A percentile compares a stretch with the other conserved stretches of the same genome.
These are phyloP conservation scores for Xanthoceras sorbifolium DNA, from an alignment of 345 rosid genomes.

Conservation along the genomic window DNA sequence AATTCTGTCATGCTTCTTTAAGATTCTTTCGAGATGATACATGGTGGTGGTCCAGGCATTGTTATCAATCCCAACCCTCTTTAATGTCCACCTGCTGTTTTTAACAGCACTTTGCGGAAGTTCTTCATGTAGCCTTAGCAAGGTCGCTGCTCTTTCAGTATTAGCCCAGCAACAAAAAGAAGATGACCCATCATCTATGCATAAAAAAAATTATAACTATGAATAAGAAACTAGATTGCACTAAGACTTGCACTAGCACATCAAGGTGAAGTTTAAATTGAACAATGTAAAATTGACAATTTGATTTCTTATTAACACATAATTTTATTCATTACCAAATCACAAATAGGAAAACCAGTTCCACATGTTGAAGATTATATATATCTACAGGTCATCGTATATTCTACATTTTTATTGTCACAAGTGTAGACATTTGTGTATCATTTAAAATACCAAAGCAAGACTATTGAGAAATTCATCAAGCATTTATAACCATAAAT, in stretches of 20 bases:
- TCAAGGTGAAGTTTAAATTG: not conserved
- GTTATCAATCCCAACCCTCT: constrained; percentile 38
- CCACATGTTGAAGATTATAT: not conserved
- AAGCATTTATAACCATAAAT: not conserved
- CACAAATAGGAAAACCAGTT: not conserved
- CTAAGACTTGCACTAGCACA: not conserved
- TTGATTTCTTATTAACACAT: not conserved
- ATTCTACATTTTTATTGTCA: not conserved
- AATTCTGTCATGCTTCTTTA: constrained; percentile 56
- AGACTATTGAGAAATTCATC: not conserved
- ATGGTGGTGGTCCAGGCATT: constrained; percentile 31
- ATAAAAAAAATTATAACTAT: not conserved
- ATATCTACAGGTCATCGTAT: not conserved
- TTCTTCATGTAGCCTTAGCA: constrained; percentile 69
- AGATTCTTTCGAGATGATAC: constrained; percentile 55
- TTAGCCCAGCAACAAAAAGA: constrained; percentile 79
- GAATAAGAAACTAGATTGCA: not conserved
- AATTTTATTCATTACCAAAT: not conserved
- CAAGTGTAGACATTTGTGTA: not conserved
- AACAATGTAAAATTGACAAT: not conserved
- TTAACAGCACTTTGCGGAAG: constrained; percentile 38
- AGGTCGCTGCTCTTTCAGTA: constrained; percentile 63
- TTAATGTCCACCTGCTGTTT: constrained; percentile 36
- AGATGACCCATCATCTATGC: constrained; percentile 83
- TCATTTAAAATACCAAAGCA: not conserved